phyloP scores from a whole-genome alignment of 805 yeast genomes.

The Dipodascus albidus region DNA sequence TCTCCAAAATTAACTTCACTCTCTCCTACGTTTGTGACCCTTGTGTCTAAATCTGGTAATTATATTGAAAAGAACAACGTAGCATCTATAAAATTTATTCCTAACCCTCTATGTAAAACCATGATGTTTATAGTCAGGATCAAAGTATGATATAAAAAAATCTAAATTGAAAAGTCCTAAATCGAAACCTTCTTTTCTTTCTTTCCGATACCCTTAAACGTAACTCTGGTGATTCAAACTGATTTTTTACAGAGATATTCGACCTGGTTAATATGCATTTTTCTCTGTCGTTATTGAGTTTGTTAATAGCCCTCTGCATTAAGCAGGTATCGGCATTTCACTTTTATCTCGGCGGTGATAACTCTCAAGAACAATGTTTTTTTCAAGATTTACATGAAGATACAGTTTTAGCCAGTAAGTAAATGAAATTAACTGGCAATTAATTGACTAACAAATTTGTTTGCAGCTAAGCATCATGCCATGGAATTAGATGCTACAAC shows the following conservation, averaged over 20 bases:
- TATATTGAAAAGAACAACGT: background rate
- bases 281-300: background rate
- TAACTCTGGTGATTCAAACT: too few species aligned
- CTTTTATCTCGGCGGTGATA: constrained; percentile 67
- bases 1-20: too few species aligned
- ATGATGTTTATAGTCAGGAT: background rate
- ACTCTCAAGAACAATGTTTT: constrained; percentile 56
- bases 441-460: background rate
- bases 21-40: too few species aligned
- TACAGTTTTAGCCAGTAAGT: constrained; percentile 66
- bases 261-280: background rate
- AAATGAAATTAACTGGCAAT: background rate
- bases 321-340: constrained; percentile 43
- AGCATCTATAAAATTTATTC: background rate
- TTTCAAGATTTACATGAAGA: constrained; percentile 67
- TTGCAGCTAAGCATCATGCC: constrained; percentile 43
- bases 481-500: constrained; percentile 43
- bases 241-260: too few species aligned
- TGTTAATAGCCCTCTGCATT: background rate
- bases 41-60: too few species aligned
- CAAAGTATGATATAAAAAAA: background rate
- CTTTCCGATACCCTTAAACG: too few species aligned
- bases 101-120: background rate
- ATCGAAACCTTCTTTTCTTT: background rate
- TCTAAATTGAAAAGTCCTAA: background rate